Percentiles rank a stretch among this genome's conserved stretches.
These are phyloP conservation scores for Boletus insuetus DNA, from an alignment of 768 basidiomycete species.

Conservation along the genomic window DNA sequence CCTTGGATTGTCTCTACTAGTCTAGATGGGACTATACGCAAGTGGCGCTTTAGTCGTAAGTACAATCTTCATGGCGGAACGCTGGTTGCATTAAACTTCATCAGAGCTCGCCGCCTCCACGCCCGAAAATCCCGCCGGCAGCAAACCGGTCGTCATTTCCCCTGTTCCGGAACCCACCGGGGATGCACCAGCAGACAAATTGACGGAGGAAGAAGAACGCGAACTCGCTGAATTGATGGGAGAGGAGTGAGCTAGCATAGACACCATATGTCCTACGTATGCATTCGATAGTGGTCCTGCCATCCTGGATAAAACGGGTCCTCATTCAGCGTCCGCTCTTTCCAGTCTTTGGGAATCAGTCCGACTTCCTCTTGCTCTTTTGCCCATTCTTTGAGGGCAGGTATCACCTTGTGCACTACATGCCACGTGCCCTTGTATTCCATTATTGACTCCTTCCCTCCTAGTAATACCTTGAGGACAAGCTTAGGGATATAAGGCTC, in stretches of 20 bases:
- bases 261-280: conserved; percentile 6
- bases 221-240: conserved; percentile 82
- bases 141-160: conserved; percentile 19
- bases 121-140: conserved; percentile 17
- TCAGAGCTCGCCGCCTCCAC: conserved; percentile 30
- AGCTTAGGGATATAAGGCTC: conserved; percentile 50
- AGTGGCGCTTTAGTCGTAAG: conserved; percentile 74
- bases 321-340: conserved; percentile 48
- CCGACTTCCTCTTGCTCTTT: conserved; percentile 47
- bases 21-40: conserved; percentile 83
- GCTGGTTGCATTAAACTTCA: background rate
- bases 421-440: conserved; percentile 44
- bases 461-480: conserved; percentile 41
- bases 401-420: conserved; percentile 43
- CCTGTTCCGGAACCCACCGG: conserved; percentile 29
- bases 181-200: conserved; percentile 31
- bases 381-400: conserved; percentile 45
- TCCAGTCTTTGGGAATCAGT: conserved; percentile 46
- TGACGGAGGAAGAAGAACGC: conserved; percentile 88
- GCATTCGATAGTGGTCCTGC: conserved; percentile 29
- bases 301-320: conserved; percentile 52
- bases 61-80: background rate
- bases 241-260: conserved; percentile 19
- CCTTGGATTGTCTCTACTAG: conserved; percentile 83
- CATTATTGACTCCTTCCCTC: conserved; percentile 38